phyloP scores from a whole-genome alignment of 306 rosid species.

The Prunus kanzakura region DNA sequence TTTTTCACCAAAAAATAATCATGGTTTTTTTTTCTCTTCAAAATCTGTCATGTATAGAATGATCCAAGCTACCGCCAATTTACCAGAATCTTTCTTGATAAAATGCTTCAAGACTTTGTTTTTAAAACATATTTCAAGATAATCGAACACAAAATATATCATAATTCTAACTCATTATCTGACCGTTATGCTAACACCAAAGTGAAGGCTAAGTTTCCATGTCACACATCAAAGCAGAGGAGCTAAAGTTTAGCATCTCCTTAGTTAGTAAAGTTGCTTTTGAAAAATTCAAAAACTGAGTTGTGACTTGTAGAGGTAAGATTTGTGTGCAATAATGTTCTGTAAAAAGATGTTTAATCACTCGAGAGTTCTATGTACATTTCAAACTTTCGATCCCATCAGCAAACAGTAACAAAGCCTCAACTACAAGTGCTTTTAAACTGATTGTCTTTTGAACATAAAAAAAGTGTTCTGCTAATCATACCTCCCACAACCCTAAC shows the following conservation, averaged over 20 bases:
- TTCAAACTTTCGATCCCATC: neutral
- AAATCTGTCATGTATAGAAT: neutral
- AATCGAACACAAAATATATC: too few species aligned
- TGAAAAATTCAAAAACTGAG: neutral
- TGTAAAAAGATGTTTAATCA: neutral
- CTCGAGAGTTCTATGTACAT: neutral
- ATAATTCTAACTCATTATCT: too few species aligned
- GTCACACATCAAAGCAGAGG: neutral
- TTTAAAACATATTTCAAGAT: neutral
- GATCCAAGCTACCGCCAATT: neutral
- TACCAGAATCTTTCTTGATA: neutral
- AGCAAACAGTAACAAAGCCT: neutral
- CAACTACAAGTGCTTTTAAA: conserved; percentile 6
- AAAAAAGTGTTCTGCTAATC: conserved; percentile 43
- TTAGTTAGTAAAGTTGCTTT: neutral
- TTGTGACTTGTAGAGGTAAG: neutral
- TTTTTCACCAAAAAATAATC: too few species aligned
- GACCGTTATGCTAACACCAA: too few species aligned
- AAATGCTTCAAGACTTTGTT: neutral
- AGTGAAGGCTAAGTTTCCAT: neutral
- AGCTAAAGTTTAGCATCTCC: neutral
- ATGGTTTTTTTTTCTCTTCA: too few species aligned
- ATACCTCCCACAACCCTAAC: conserved; percentile 64
- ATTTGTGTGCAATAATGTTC: neutral
- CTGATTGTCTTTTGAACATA: conserved; percentile 17